Conservation (phyloP, 164 flowering plant species). For the Macadamia tetraphylla region DNA sequence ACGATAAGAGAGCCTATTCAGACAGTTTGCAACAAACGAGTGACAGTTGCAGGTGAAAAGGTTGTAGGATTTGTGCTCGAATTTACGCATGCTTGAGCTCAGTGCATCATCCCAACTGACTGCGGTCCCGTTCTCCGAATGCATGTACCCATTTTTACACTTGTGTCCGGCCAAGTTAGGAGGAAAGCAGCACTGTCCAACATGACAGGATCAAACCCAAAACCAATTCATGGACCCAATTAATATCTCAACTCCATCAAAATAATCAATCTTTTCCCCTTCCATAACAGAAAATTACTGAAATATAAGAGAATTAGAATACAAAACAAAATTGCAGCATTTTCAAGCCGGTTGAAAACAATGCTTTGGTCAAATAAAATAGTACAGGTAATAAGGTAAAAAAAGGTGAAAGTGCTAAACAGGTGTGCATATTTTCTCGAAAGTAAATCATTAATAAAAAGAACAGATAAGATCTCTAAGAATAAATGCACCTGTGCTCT, state of each 20-base stretch:
- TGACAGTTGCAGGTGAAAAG: slow-evolving; percentile 91
- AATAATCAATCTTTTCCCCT: neutral
- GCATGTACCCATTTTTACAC: slow-evolving; percentile 67
- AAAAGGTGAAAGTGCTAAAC: no score
- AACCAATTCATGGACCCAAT: slow-evolving; percentile 4
- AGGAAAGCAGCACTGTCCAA: slow-evolving; percentile 82
- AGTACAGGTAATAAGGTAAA: no score
- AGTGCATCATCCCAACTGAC: slow-evolving; percentile 86
- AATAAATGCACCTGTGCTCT: slow-evolving; percentile 52
- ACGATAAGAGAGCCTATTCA: slow-evolving; percentile 66
- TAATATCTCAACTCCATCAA: neutral
- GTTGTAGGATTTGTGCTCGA: slow-evolving; percentile 74
- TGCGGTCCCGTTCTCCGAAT: slow-evolving; percentile 63
- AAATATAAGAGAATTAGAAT: no score
- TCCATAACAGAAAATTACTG: no score
- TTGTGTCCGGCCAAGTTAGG: slow-evolving; percentile 55
- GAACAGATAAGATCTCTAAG: no score
- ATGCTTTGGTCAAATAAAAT: no score
- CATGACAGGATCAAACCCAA: neutral
- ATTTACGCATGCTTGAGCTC: slow-evolving; percentile 40
- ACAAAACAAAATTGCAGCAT: no score
- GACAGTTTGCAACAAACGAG: slow-evolving; percentile 73
- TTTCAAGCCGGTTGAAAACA: no score
- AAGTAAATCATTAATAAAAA: neutral
- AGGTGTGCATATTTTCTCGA: no score